phyloP scores from a whole-genome alignment of 2,329 filamentous ascomycete species.

The Mycosphaerelloides madeirae region DNA sequence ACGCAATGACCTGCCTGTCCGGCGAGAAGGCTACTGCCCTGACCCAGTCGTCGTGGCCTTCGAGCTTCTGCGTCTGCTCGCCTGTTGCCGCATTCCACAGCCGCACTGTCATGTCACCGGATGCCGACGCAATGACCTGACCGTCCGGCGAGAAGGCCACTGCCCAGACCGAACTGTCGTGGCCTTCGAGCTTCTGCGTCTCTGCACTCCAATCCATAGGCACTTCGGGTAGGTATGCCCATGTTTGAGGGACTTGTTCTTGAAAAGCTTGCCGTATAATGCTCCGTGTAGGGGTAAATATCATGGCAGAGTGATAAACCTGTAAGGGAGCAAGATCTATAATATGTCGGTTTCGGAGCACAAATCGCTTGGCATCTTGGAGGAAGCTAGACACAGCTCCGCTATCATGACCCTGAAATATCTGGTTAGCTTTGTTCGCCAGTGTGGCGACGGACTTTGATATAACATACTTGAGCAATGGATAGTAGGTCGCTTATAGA shows the following conservation, averaged over 20 bases:
- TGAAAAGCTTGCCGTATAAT: constrained; percentile 25
- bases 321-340: too few species aligned
- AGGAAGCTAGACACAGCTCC: constrained; percentile 23
- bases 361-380: constrained; percentile 32
- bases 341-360: constrained; percentile 26
- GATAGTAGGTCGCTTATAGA: background rate
- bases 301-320: too few species aligned
- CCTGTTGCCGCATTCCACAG: too few species aligned
- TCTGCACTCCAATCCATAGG: constrained; percentile 17
- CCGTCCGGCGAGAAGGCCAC: too few species aligned
- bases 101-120: too few species aligned
- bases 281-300: too few species aligned
- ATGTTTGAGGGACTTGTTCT: constrained; percentile 15
- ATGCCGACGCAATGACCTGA: too few species aligned
- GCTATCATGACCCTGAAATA: background rate
- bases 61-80: constrained; percentile 15
- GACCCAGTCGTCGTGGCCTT: too few species aligned
- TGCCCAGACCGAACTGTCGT: too few species aligned
- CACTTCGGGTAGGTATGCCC: constrained; percentile 10
- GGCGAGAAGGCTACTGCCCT: too few species aligned
- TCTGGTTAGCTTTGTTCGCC: background rate
- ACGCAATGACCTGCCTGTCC: too few species aligned
- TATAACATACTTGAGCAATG: background rate
- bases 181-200: constrained; percentile 27
- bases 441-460: too few species aligned